phyloP scores from a whole-genome alignment of 176 grass and related monocot genomes.

The Oryza punctata region DNA sequence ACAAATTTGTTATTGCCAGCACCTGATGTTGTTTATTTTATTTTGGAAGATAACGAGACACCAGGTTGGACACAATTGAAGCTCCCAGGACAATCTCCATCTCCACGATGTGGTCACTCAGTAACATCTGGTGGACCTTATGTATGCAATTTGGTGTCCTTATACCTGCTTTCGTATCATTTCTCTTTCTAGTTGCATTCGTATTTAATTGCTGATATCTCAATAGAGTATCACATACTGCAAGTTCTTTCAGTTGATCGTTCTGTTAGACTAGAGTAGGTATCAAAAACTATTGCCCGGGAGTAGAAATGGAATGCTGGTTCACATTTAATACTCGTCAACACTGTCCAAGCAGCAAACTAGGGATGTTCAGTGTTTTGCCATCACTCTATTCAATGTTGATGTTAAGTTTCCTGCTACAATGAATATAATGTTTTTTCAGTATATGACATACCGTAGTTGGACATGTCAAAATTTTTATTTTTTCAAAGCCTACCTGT shows the following conservation, averaged over 20 bases:
- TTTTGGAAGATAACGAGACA: constrained; percentile 73
- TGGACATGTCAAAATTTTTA: neutral
- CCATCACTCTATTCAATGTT: neutral
- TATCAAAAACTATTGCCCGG: neutral
- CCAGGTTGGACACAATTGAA: constrained; percentile 95
- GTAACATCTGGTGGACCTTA: constrained; percentile 92
- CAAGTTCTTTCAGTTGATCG: neutral
- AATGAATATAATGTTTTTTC: neutral
- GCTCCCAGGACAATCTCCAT: constrained; percentile 86
- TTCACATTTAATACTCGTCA: neutral
- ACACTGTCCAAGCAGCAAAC: neutral
- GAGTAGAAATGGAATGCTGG: constrained; percentile 5
- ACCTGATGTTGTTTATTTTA: constrained; percentile 23
- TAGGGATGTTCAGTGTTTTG: constrained; percentile 10
- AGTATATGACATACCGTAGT: neutral
- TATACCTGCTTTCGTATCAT: neutral
- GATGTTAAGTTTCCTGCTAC: neutral
- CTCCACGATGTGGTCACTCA: constrained; percentile 88
- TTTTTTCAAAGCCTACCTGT: neutral
- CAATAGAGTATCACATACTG: neutral
- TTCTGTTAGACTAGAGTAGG: neutral
- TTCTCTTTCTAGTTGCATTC: neutral
- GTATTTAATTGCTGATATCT: constrained; percentile 5
- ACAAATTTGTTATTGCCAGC: neutral
- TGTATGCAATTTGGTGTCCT: constrained; percentile 59